These are phyloP conservation scores for Boletellus emodensis DNA, from an alignment of 768 basidiomycete genomes.

Conservation along the genomic window DNA sequence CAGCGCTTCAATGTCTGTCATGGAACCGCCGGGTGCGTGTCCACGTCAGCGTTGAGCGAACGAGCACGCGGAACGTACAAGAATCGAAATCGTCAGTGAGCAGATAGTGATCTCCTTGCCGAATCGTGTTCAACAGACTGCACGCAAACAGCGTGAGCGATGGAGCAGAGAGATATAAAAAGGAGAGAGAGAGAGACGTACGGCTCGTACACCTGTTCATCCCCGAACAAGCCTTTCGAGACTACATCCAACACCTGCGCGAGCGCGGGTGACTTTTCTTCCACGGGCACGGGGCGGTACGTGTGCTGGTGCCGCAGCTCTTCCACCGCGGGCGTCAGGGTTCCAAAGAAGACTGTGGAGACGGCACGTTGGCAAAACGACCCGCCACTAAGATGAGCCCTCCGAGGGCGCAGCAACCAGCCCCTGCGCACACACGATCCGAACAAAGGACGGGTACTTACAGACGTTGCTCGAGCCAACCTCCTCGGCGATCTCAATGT, in stretches of 20 bases:
- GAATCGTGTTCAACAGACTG: slow-evolving; percentile 71
- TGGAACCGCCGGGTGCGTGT: not conserved
- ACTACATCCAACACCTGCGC: slow-evolving; percentile 76
- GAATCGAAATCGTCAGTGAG: slow-evolving; percentile 94
- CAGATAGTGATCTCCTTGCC: slow-evolving; percentile 74
- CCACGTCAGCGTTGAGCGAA: not conserved
- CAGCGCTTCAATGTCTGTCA: slow-evolving; percentile 73
- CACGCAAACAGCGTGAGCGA: slow-evolving; percentile 20
- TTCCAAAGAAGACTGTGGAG: slow-evolving; percentile 80
- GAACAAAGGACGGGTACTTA: slow-evolving; percentile 41
- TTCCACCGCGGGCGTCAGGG: slow-evolving; percentile 84
- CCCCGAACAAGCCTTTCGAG: slow-evolving; percentile 77
- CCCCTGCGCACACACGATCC: not conserved
- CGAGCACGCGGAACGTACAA: slow-evolving; percentile 44
- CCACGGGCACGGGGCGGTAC: slow-evolving; percentile 77
- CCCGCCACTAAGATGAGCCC: too few relatives aligned
- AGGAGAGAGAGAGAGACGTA: slow-evolving; percentile 36
- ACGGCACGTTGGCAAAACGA: not conserved
- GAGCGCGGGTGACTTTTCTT: slow-evolving; percentile 79
- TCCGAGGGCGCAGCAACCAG: not conserved
- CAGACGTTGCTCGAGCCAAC: slow-evolving; percentile 91
- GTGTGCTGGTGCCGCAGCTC: slow-evolving; percentile 81
- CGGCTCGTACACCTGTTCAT: slow-evolving; percentile 80
- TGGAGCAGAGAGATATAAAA: not conserved
- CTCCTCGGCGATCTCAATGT: slow-evolving; percentile 95